Conservation (phyloP, 75 land plant genomes). For the Larix kaempferi region DNA sequence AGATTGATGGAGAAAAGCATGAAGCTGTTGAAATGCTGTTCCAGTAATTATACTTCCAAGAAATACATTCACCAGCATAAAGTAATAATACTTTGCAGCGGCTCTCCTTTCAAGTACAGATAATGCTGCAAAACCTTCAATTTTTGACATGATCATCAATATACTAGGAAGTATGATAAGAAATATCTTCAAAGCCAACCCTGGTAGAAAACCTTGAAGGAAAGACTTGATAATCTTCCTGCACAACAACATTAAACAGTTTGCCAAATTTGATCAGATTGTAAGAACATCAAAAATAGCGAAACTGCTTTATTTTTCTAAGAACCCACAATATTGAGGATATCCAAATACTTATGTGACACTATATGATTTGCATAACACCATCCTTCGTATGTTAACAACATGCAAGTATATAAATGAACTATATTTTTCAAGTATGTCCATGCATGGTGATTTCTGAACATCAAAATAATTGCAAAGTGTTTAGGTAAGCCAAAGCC, state of each 20-base stretch:
- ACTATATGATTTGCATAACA: background rate
- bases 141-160: conserved; percentile 47
- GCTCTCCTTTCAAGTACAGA: conserved; percentile 54
- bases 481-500: background rate
- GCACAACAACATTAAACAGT: conserved; percentile 11
- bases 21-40: conserved; percentile 66
- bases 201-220: conserved; percentile 69
- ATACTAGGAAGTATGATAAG: conserved; percentile 47
- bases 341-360: background rate
- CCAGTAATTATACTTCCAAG: conserved; percentile 66
- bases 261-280: conserved; percentile 3
- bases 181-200: conserved; percentile 56
- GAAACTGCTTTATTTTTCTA: background rate
- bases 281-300: background rate
- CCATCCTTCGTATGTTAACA: background rate
- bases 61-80: conserved; percentile 70
- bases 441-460: background rate
- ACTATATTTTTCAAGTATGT: background rate
- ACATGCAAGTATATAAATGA: background rate
- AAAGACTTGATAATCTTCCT: conserved; percentile 49
- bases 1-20: conserved; percentile 42
- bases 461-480: background rate
- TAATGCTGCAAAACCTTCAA: conserved; percentile 52
- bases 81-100: conserved; percentile 52
- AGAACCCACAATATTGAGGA: conserved; percentile 1